Evolutionary conservation across 2,329 filamentous ascomycete species (phyloP), one percentile per base, ranked within the genome.

Genomic region (Aspergillus unguis): DNA sequence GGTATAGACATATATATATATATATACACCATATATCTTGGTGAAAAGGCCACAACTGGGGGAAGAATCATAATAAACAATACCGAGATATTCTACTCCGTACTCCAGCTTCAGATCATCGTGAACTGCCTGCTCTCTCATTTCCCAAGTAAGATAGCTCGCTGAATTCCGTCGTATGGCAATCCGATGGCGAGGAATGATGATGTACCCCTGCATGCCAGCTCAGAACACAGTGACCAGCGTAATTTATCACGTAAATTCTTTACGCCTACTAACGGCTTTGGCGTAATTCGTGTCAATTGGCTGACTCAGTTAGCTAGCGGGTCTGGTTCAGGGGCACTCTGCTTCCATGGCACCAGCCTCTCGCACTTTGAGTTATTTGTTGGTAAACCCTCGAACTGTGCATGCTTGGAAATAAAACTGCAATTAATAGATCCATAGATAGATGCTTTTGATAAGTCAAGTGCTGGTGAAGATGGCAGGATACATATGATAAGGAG

Each of bases 251-350:
- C 17, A 17, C 17, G 17, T 17, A 17, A 17, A 17, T 17, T 41
- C 11, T 23, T 28, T 43, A 55, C 53, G 40, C 35, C 11, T 23
- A 40, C 33, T 28, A 43, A 47, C 43, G 33, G 44, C 17, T 25
- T 32, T 44, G 28, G 31, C 36, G 23, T 36, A 31, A 37, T 33
- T 38, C 7, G 6, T 31, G n/a, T 11, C 25, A 2, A 52, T 52
- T 52, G 50, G 50, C 8, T 32, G 11, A 23, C n/a, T 44, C 9
- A 9, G 10, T 9, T 25, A 28, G 3, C 1, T 8, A 28, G 64
- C 62, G 65, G 65, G 55, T 58, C 60, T 47, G 60, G 66, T 59
- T 68, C 65, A 68, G 65, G 65, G 65, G 65, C 63, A 62, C 44
- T 41, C 45, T 27, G 43, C 55, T 58, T 56, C 45, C 53, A 52